phyloP scores from a whole-genome alignment of 306 rosid species.

The Trifolium pratense region DNA sequence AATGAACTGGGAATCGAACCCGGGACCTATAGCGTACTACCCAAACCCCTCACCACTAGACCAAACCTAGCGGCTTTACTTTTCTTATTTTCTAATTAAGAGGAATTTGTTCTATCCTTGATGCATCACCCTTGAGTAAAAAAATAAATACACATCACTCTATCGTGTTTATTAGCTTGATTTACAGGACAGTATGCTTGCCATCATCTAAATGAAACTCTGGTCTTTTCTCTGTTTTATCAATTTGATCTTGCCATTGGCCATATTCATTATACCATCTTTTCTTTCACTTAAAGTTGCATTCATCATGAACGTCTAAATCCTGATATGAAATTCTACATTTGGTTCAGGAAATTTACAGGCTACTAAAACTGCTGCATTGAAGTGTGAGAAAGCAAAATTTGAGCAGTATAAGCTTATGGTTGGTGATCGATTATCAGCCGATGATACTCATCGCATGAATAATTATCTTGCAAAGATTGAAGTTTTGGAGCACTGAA shows the following conservation, averaged over 20 bases:
- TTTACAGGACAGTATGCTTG: constrained; percentile 6
- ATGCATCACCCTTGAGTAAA: neutral
- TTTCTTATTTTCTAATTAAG: constrained; percentile 13
- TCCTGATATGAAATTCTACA: constrained; percentile 19
- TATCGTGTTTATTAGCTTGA: neutral
- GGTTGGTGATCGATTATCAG: constrained; percentile 57
- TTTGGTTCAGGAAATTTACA: constrained; percentile 63
- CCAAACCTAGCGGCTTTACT: no score
- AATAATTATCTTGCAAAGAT: constrained; percentile 27
- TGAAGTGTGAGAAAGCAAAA: constrained; percentile 72
- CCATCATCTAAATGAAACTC: constrained; percentile 7
- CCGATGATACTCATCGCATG: constrained; percentile 61
- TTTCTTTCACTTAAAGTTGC: neutral
- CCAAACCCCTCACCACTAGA: no score
- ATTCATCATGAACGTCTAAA: neutral
- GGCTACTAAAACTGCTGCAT: constrained; percentile 70
- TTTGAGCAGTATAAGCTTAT: constrained; percentile 74
- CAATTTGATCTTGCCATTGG: constrained; percentile 6
- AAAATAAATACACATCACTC: neutral
- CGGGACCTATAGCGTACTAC: no score
- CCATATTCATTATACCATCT: constrained; percentile 1
- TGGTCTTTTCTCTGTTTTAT: constrained; percentile 22
- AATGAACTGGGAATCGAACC: no score
- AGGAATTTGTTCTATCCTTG: constrained; percentile 12
- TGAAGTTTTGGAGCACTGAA: neutral